Evolutionary conservation across 2,329 filamentous ascomycete genomes (phyloP).

Genomic region (Fusarium sp.): DNA sequence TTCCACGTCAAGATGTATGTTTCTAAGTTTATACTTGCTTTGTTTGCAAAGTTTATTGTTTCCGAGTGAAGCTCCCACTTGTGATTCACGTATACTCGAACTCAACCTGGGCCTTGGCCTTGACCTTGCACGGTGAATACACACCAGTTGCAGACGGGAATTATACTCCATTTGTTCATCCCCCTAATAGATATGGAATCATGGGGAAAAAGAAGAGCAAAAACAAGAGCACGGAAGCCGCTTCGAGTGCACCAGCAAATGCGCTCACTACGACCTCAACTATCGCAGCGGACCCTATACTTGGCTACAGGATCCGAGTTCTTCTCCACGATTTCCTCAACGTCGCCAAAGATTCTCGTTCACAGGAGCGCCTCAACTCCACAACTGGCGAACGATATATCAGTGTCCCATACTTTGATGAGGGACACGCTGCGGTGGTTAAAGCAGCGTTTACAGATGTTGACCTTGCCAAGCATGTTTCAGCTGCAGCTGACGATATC

Average conservation of each 20-base stretch:
- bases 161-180: too few relatives aligned
- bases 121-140: neutral
- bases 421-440: neutral
- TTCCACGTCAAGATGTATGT: neutral
- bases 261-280: neutral
- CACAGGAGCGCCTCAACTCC: neutral
- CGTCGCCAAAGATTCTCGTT: neutral
- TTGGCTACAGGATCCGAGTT: neutral
- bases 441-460: neutral
- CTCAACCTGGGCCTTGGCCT: neutral
- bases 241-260: neutral
- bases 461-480: neutral
- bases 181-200: neutral
- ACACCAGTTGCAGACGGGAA: too few relatives aligned
- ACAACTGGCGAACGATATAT: neutral
- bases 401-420: neutral
- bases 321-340: slow-evolving; percentile 10
- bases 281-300: neutral
- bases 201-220: slow-evolving; percentile 1
- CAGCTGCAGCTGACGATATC: neutral
- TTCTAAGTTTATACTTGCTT: neutral
- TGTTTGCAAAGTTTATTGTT: neutral
- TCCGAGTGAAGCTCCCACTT: too few relatives aligned
- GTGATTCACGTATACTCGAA: neutral
- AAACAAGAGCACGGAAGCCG: neutral